phyloP scores from a whole-genome alignment of 2,329 filamentous ascomycete genomes.

The Trichoderma hamatum region DNA sequence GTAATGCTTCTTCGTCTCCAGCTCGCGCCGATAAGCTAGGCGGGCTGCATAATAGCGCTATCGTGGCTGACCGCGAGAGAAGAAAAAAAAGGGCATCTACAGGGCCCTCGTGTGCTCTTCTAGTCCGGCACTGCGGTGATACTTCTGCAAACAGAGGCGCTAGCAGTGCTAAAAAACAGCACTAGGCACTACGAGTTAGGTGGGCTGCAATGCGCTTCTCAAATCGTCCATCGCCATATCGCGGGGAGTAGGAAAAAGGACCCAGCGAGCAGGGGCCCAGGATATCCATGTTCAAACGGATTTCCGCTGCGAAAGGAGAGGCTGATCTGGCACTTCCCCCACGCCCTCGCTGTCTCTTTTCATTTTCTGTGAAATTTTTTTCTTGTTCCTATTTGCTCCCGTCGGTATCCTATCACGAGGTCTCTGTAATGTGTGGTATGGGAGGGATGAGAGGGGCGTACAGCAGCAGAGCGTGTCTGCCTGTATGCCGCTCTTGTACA shows the following conservation, averaged over 20 bases:
- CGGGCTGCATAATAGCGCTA: conserved; percentile 15
- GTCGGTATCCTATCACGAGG: background rate
- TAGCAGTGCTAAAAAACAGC: background rate
- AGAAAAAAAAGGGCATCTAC: background rate
- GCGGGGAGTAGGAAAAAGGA: background rate
- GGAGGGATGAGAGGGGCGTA: background rate
- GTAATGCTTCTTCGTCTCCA: background rate
- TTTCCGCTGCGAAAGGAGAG: conserved; percentile 1
- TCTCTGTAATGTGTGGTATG: background rate
- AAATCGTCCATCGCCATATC: conserved; percentile 13
- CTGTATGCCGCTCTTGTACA: background rate
- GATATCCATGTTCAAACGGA: background rate
- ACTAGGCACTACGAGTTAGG: background rate
- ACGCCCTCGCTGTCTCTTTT: conserved; percentile 10
- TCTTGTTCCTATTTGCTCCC: background rate
- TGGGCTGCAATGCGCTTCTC: background rate
- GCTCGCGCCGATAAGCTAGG: background rate
- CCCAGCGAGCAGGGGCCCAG: background rate
- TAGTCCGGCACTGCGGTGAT: background rate
- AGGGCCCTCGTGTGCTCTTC: background rate
- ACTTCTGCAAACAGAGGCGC: background rate
- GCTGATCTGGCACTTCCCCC: conserved; percentile 14
- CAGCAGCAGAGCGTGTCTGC: background rate
- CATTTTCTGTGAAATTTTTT: background rate
- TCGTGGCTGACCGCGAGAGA: conserved; percentile 12